These are phyloP conservation scores for Orbilia blumenaviensis DNA, from an alignment of 2,329 filamentous ascomycete genomes.

Conservation along the genomic window DNA sequence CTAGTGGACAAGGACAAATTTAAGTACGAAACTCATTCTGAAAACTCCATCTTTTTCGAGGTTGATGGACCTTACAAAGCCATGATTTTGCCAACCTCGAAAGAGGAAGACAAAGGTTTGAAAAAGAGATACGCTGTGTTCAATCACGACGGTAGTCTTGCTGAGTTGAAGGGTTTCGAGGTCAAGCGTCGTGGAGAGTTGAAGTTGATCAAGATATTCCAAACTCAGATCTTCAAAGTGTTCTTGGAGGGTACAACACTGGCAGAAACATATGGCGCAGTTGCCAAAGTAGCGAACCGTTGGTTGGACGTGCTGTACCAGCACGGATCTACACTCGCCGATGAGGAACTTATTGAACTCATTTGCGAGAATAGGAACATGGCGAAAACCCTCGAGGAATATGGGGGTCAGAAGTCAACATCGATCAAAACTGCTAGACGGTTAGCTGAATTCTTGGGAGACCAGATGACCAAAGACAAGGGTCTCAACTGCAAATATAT, in stretches of 20 bases:
- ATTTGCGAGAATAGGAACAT: constrained; percentile 99
- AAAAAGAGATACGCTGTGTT: constrained; percentile 99
- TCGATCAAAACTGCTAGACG: constrained; percentile 98
- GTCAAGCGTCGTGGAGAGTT: constrained; percentile 96
- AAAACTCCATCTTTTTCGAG: constrained; percentile 99
- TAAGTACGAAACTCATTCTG: constrained; percentile 95
- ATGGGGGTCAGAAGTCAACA: constrained; percentile 93
- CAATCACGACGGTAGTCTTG: constrained; percentile 94
- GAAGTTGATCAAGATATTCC: constrained; percentile 99
- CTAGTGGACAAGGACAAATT: constrained; percentile 80
- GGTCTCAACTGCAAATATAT: constrained; percentile 99
- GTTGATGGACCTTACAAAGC: constrained; percentile 97
- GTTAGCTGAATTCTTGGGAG: constrained; percentile 92
- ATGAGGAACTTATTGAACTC: constrained; percentile 98
- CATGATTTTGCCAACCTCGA: constrained; percentile 96
- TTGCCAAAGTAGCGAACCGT: constrained; percentile 92
- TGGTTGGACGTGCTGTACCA: constrained; percentile 96
- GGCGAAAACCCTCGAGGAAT: constrained; percentile 96
- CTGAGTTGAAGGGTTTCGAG: constrained; percentile 96
- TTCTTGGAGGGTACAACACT: constrained; percentile 91
- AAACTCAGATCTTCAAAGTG: constrained; percentile 99
- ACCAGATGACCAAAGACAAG: constrained; percentile 99
- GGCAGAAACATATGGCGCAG: constrained; percentile 85
- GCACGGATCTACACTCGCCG: constrained; percentile 86
- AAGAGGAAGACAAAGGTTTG: constrained; percentile 99